Evolutionary conservation across 73 alveolate species (phyloP).

Genomic region (Paramecium tetraurelia): DNA sequence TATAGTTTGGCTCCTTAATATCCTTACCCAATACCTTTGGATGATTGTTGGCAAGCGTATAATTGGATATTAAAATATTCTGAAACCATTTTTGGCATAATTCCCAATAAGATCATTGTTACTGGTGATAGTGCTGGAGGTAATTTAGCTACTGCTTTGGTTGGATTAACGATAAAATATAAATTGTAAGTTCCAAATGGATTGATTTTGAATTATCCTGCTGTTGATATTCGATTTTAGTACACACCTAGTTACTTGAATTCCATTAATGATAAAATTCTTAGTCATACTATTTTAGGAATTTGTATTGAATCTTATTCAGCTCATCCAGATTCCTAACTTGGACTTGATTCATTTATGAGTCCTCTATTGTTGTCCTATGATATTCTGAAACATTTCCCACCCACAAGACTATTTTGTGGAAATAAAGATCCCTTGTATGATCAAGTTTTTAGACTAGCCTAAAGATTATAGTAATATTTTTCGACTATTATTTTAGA

Average conservation of each 20-base stretch:
- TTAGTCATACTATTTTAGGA: slow-evolving; percentile 80
- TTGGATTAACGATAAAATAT: slow-evolving; percentile 76
- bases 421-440: slow-evolving; percentile 79
- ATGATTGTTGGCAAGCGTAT: slow-evolving; percentile 89
- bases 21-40: slow-evolving; percentile 81
- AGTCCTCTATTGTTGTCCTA: slow-evolving; percentile 72
- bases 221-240: slow-evolving; percentile 74
- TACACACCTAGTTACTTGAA: slow-evolving; percentile 81
- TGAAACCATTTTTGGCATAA: slow-evolving; percentile 66
- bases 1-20: slow-evolving; percentile 80
- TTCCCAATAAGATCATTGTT: slow-evolving; percentile 79
- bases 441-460: slow-evolving; percentile 67
- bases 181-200: slow-evolving; percentile 87
- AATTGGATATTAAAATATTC: slow-evolving; percentile 76
- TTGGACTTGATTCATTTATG: slow-evolving; percentile 69
- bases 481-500: not conserved
- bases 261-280: slow-evolving; percentile 88
- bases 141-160: slow-evolving; percentile 68
- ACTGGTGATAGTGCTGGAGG: slow-evolving; percentile 66
- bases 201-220: slow-evolving; percentile 89
- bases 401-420: slow-evolving; percentile 74
- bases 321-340: slow-evolving; percentile 67
- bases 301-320: slow-evolving; percentile 78
- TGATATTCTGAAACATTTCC: slow-evolving; percentile 72
- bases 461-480: slow-evolving; percentile 37